These are phyloP conservation scores for Auriculariales sp. DNA, from an alignment of 768 basidiomycete genomes.

Conservation along the genomic window DNA sequence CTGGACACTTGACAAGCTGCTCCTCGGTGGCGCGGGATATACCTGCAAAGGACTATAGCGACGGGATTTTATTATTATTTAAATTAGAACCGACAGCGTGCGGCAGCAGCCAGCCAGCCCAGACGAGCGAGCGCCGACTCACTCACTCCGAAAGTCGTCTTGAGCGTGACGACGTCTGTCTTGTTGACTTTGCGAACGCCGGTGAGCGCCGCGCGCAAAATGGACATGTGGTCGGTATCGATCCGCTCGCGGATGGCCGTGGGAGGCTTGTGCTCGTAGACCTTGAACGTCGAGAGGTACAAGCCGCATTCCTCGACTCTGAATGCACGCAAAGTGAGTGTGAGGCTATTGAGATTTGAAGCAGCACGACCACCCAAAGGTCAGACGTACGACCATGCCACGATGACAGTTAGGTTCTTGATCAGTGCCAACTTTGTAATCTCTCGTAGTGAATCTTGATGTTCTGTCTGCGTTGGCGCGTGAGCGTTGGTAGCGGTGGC, in stretches of 20 bases:
- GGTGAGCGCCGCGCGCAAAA: slow-evolving; percentile 72
- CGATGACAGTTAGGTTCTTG: slow-evolving; percentile 85
- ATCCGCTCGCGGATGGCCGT: slow-evolving; percentile 89
- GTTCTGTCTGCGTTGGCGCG: slow-evolving; percentile 50
- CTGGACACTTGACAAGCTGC: slow-evolving; percentile 71
- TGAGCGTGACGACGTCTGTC: slow-evolving; percentile 88
- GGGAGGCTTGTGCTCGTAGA: slow-evolving; percentile 86
- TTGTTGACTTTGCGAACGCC: slow-evolving; percentile 90
- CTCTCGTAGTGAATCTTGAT: slow-evolving; percentile 82
- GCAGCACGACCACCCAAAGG: not conserved
- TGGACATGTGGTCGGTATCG: slow-evolving; percentile 75
- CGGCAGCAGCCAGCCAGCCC: not conserved
- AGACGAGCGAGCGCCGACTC: not conserved
- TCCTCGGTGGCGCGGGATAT: slow-evolving; percentile 62
- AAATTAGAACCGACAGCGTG: not conserved
- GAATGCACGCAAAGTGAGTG: not conserved
- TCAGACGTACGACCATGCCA: slow-evolving; percentile 68
- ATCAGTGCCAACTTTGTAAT: slow-evolving; percentile 86
- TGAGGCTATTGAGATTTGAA: not conserved
- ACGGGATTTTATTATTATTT: not conserved
- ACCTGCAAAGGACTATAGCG: slow-evolving; percentile 63
- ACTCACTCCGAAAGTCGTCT: slow-evolving; percentile 81
- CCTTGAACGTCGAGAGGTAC: slow-evolving; percentile 83
- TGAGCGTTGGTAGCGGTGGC: too few species aligned
- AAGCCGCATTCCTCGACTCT: slow-evolving; percentile 86